Evolutionary conservation across 2,329 filamentous ascomycete genomes (phyloP), one percentile per base, ranked within the genome.

Genomic region (Colletotrichum lupini): DNA sequence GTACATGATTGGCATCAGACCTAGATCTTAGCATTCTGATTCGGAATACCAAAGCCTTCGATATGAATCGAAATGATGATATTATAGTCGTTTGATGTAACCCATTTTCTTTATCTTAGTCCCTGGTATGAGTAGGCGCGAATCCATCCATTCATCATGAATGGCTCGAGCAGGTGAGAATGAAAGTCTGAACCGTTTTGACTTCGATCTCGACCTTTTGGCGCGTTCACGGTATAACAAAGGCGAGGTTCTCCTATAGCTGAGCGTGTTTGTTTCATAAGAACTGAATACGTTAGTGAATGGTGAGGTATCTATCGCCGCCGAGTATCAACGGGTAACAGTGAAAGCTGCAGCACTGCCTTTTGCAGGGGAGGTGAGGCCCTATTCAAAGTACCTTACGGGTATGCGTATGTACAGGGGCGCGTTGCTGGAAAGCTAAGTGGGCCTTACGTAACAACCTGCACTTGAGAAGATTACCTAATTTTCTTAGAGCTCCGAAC

Each of bases 381-480:
- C 42, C 42, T 19, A 49, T 49, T 8, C 19, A 49, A 22, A 22
- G 42, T 35, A 35, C 32, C 32, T 35, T 35, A 35, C 32, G 11
- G 11, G 32, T 35, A 32, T 32, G 30, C 11, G 32, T 35, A 12
- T 11, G 32, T 49, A 22, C 42, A 49, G 19, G 42, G 19, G 19
- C 42, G 19, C n/a, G 19, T 49, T 22, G 42, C 19, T 49, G 4
- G 5, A 49, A n/a, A 49, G 30, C 28, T 4, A 1, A 16, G 1
- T 8, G 4, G 3, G 4, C n/a, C 52, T 73, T 71, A 73, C 60
- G 49, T 73, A 73, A 71, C 16, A 19, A n/a, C 22, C n/a, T 8
- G n/a, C 22, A 22, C 22, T 16, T 14, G 3, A 19, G 8, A n/a
- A 7, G 61, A 57, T 73, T 71, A 66, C 67, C 32, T 71, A 73